Base-by-base conservation (phyloP, 2,329 filamentous ascomycete genomes). In the Phialophora chinensis region DNA sequence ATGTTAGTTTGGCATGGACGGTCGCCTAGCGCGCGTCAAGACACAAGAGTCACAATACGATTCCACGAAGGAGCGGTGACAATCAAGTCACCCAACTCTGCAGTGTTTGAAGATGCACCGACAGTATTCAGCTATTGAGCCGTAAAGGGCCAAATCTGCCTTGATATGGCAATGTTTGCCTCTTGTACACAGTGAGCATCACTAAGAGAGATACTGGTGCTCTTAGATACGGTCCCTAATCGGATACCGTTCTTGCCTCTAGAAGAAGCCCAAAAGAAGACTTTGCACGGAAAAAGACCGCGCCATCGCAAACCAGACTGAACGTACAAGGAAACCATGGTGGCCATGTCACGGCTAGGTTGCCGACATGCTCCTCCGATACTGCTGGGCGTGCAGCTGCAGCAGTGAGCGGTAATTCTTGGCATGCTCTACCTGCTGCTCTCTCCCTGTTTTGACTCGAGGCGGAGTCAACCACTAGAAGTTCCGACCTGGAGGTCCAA, bases 391-490 rank as follows among this genome's bases (percentile, higher is more conserved):
- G 7, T 53, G 23, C 20, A 59, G 29, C 25, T 60, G 62, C 58
- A 57, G 42, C 44, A 60, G 58, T n/a, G 53, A 31, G 11, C 53
- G n/a, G 29, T 55, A 55, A 20, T 4, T 14, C 27, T 33, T 5
- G n/a, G 17, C 4, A 35, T 60, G 54, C 29, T 66, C 62, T 17
- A 47, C 59, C 25, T 52, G 55, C 33, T 44, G 62, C 33, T 25
- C 11, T 29, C 23, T 33, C 25, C 62, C 55, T 17, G 49, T 57
- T 63, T 31, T 60, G n/a, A 62, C 63, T 59, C 67, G 50, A 33
- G 67, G 68, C 53, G 66, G 65, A 65, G 63, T 70, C 66, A 64
- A 60, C 66, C 66, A 67, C 68, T 70, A 71, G 65, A 71, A 69
- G 59, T 67, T 63, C 65, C 69, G 66, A 23, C 69, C 69, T 23